Percentiles rank a stretch among this genome's conserved stretches.
These are phyloP conservation scores for Aristolochia contorta DNA, from an alignment of 164 flowering plant genomes.

Conservation along the genomic window DNA sequence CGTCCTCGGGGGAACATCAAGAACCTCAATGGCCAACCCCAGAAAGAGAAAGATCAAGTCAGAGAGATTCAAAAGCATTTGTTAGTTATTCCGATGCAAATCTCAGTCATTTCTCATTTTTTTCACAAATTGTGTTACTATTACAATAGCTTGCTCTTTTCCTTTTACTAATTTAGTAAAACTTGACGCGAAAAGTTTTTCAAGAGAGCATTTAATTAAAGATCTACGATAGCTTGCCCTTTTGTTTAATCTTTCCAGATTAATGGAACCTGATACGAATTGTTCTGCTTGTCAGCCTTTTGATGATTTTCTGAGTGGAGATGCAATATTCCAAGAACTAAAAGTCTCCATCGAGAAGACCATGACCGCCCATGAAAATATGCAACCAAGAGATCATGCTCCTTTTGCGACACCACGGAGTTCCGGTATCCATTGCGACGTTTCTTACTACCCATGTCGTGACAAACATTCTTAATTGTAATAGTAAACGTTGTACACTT, in stretches of 20 bases:
- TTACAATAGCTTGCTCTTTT: not conserved
- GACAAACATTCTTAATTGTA: not conserved
- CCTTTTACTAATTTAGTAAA: not conserved
- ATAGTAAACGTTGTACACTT: not conserved
- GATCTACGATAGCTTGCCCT: slow-evolving; percentile 1
- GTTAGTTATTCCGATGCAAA: slow-evolving; percentile 27
- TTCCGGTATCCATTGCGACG: not conserved
- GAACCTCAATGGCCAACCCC: slow-evolving; percentile 55
- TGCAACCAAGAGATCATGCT: slow-evolving; percentile 9
- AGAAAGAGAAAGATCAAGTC: slow-evolving; percentile 11
- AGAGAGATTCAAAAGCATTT: slow-evolving; percentile 21
- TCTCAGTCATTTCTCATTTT: not conserved
- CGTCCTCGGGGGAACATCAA: slow-evolving; percentile 20
- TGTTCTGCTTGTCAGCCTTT: slow-evolving; percentile 32
- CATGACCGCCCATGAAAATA: slow-evolving; percentile 15
- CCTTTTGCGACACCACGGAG: slow-evolving; percentile 42
- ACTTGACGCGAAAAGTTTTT: not conserved
- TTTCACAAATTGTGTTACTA: not conserved
- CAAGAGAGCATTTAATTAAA: not conserved
- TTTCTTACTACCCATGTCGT: not conserved
- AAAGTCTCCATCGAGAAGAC: slow-evolving; percentile 37
- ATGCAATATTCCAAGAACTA: slow-evolving; percentile 27
- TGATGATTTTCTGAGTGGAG: slow-evolving; percentile 45
- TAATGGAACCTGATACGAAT: too few relatives aligned
- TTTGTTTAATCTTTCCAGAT: too few relatives aligned